A percentile compares a stretch with the other conserved stretches of the same genome.
Evolutionary conservation across 495 filamentous ascomycete species (phyloP).

Genomic region (Recurvomyces mirabilis): DNA sequence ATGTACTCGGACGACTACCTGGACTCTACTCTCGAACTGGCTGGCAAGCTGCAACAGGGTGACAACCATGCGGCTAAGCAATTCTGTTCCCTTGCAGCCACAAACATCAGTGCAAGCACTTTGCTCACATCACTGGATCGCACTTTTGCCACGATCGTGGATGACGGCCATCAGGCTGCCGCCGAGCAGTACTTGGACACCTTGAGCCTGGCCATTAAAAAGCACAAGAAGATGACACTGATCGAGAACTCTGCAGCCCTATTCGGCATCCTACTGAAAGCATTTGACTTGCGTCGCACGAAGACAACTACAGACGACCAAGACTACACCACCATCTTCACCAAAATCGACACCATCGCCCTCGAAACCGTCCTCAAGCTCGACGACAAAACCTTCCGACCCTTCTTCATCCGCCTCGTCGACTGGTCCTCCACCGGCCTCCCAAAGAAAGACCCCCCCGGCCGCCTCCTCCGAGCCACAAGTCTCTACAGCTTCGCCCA

Average conservation of each 20-base stretch:
- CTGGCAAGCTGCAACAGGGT: constrained; percentile 49
- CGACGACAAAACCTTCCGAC: constrained; percentile 92
- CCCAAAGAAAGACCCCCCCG: constrained; percentile 49
- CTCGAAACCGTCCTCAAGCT: constrained; percentile 92
- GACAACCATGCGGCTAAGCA: constrained; percentile 39
- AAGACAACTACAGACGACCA: constrained; percentile 25
- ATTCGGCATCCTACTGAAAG: constrained; percentile 39
- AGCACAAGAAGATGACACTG: constrained; percentile 61
- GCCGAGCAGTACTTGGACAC: constrained; percentile 35
- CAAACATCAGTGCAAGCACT: constrained; percentile 56
- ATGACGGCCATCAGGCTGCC: constrained; percentile 33
- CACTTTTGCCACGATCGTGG: constrained; percentile 54
- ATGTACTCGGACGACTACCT: constrained; percentile 69
- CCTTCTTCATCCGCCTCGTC: constrained; percentile 69
- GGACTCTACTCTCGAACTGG: constrained; percentile 54
- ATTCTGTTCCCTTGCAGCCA: constrained; percentile 59
- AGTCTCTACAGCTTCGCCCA: constrained; percentile 72
- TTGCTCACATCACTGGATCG: constrained; percentile 57
- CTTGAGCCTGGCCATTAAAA: constrained; percentile 57
- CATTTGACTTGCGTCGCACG: constrained; percentile 27
- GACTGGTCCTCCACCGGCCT: constrained; percentile 57
- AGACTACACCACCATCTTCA: constrained; percentile 45
- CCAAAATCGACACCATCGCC: constrained; percentile 54
- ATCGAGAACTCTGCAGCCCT: constrained; percentile 54
- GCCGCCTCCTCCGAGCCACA: constrained; percentile 44